Percentiles rank a stretch among this genome's conserved stretches.
Evolutionary conservation across 768 basidiomycete genomes (phyloP).

Genomic region (Naganishia friedmannii): DNA sequence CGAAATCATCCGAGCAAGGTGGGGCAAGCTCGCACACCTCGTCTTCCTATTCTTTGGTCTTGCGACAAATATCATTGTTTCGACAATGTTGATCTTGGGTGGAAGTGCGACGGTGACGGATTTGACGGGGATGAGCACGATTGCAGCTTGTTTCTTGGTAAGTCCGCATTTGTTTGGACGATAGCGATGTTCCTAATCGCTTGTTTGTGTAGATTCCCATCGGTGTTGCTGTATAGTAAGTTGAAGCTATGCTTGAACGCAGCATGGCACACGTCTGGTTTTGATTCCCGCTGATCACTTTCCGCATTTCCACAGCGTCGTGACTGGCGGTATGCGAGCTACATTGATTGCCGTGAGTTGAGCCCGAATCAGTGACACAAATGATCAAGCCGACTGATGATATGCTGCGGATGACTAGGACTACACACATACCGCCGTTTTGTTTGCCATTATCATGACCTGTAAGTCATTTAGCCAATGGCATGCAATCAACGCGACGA

Average conservation of each 20-base stretch:
- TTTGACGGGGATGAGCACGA: conserved; percentile 83
- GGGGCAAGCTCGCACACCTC: conserved; percentile 75
- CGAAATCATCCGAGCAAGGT: conserved; percentile 70
- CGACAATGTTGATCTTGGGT: conserved; percentile 69
- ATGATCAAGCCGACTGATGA: background rate
- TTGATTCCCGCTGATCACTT: background rate
- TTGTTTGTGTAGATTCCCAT: conserved; percentile 56
- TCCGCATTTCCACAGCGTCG: conserved; percentile 38
- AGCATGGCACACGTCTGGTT: background rate
- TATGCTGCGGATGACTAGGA: conserved; percentile 18
- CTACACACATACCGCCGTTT: conserved; percentile 80
- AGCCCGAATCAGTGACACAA: no score
- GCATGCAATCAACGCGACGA: no score
- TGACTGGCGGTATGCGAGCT: conserved; percentile 51
- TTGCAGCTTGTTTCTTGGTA: conserved; percentile 86
- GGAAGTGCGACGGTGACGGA: conserved; percentile 77
- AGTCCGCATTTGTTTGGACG: background rate
- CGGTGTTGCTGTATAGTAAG: conserved; percentile 73
- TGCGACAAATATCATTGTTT: conserved; percentile 88
- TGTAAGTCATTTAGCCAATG: conserved; percentile 57
- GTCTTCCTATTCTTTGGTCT: conserved; percentile 88
- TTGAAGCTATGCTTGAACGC: background rate
- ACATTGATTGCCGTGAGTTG: conserved; percentile 41
- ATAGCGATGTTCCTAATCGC: background rate
- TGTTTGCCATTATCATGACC: conserved; percentile 78